Evolutionary conservation across 148 eudicot species (phyloP), one percentile per base, ranked within the genome.

Genomic region (Gaultheria prostrata): DNA sequence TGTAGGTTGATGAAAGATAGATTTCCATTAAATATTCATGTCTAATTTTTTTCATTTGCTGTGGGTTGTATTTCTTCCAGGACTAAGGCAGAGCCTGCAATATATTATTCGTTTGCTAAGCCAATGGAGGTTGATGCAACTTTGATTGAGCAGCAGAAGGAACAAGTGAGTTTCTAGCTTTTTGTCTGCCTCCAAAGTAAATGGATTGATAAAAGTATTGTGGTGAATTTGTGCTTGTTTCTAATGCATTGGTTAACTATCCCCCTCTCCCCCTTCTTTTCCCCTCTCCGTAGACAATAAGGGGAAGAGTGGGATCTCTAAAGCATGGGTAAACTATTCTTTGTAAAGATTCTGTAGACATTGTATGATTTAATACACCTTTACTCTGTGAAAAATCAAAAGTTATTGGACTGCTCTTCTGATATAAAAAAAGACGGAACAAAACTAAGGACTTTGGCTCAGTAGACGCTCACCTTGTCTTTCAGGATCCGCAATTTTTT

Each of bases 11-110:
- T 81, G 57, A 59, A 65, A 8, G 17, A 21, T 3, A 79, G 32
- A 77, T 70, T 46, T 69, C 4, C 53, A 77, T 77, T 63, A 48
- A 79, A 39, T 65, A 65, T 82, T 79, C 53, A 83, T 85, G 50
- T 78, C 67, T 82, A 26, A 48, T 82, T 69, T 84, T 87, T 82
- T 48, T 74, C 33, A 18, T 51, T 84, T 51, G 83, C 82, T 84
- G 79, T 82, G 84, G 89, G 57, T 69, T 85, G 84, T 69, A 5
- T 61, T 85, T 82, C 71, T 89, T 87, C 75, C 92, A 96, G 99
- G 94, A 94, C 99, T 46, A 93, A 94, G 88, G 89, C 99, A 63
- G 95, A 96, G 86, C 99, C 99, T 73, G 94, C 88, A 6, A 94
- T 96, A 56, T 93, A 91, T 86, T 96, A 93, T 86, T 69, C 80